phyloP scores from a whole-genome alignment of 495 filamentous ascomycete species.

The Daldinia grandis region DNA sequence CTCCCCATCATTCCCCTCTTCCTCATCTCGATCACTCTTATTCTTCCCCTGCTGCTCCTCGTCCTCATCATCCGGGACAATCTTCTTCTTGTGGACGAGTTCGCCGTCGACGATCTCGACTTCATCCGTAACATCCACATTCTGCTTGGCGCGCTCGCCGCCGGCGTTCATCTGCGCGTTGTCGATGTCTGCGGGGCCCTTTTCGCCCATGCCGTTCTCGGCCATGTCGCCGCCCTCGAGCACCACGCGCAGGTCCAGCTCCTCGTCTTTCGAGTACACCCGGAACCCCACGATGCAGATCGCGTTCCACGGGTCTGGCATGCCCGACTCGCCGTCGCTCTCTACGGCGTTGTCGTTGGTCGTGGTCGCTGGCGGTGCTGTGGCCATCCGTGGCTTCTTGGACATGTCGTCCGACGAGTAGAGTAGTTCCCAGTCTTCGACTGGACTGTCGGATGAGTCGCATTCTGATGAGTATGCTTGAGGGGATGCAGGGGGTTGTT shows the following conservation, averaged over 20 bases:
- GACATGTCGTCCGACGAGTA: constrained; percentile 62
- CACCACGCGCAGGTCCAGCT: constrained; percentile 56
- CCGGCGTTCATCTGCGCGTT: constrained; percentile 61
- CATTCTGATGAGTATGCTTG: constrained; percentile 48
- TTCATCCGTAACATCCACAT: constrained; percentile 36
- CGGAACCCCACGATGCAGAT: constrained; percentile 60
- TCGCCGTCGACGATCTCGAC: constrained; percentile 52
- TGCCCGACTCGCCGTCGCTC: constrained; percentile 56
- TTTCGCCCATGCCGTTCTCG: constrained; percentile 61
- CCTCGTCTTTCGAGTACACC: constrained; percentile 59
- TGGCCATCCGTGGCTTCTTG: constrained; percentile 54
- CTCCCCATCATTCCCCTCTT: constrained; percentile 33
- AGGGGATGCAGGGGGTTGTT: constrained; percentile 3
- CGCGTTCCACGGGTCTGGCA: constrained; percentile 61
- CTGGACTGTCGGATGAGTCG: constrained; percentile 58
- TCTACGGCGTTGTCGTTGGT: constrained; percentile 42
- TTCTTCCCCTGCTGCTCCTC: constrained; percentile 35
- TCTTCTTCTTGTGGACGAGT: constrained; percentile 50
- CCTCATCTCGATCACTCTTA: background rate
- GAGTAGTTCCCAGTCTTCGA: constrained; percentile 60
- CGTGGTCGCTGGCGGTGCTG: constrained; percentile 36
- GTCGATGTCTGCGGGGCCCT: constrained; percentile 58
- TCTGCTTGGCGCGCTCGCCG: constrained; percentile 50
- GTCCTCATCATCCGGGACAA: constrained; percentile 46
- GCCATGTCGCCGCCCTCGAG: constrained; percentile 58